phyloP scores from a whole-genome alignment of 305 asterid genomes.

The Solanum hybrid region DNA sequence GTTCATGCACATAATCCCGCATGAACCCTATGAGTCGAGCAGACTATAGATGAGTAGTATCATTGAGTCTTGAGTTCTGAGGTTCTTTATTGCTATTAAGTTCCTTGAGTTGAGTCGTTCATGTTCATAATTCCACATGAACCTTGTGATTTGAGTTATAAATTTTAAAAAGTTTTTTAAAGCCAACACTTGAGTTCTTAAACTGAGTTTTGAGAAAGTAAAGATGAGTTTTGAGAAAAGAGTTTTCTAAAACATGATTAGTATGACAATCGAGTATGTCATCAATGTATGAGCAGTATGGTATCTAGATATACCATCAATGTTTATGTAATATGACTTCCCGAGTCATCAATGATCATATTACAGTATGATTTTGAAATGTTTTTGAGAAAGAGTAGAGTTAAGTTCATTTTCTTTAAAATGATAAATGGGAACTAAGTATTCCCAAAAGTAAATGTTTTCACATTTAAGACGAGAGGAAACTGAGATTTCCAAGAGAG shows the following conservation, averaged over 20 bases:
- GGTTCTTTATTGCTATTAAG: background rate
- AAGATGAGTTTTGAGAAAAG: background rate
- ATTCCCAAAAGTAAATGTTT: background rate
- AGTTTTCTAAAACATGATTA: background rate
- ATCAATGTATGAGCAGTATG: background rate
- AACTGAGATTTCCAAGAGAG: background rate
- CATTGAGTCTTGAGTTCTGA: background rate
- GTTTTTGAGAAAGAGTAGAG: background rate
- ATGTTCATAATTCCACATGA: background rate
- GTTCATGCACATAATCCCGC: background rate
- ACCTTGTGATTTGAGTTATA: background rate
- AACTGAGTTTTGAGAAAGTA: background rate
- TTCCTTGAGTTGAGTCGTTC: background rate
- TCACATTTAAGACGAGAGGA: background rate
- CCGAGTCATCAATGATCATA: background rate
- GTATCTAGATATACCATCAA: background rate
- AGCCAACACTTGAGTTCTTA: background rate
- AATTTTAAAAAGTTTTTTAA: no score
- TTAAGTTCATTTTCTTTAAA: background rate
- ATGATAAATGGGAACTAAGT: background rate
- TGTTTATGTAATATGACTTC: background rate
- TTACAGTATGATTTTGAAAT: background rate
- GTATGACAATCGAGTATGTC: background rate
- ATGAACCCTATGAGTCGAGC: background rate
- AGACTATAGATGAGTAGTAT: background rate